A percentile compares a stretch with the other conserved stretches of the same genome.
Conservation (phyloP, 371 early-diverging fungal genomes). For the Rhizomucor pusillus region DNA sequence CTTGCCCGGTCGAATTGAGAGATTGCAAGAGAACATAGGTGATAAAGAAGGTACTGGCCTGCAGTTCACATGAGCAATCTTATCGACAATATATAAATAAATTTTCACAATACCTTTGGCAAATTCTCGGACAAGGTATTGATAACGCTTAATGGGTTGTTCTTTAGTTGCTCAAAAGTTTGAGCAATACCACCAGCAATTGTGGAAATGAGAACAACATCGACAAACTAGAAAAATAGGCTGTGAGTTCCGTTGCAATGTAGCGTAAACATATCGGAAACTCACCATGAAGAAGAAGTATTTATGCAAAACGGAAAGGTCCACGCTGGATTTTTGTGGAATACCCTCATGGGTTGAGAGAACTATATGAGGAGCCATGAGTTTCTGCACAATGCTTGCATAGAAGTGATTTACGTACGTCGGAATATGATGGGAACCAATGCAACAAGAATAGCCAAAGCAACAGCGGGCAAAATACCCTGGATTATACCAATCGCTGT, state of each 20-base stretch:
- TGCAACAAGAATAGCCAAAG: constrained; percentile 68
- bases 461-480: constrained; percentile 77
- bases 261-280: background rate
- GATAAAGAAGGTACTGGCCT: constrained; percentile 67
- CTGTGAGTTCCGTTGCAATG: background rate
- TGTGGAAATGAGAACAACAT: constrained; percentile 79
- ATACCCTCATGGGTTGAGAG: constrained; percentile 72
- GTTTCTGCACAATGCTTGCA: background rate
- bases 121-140: constrained; percentile 52
- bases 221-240: constrained; percentile 54
- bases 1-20: constrained; percentile 62
- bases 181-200: constrained; percentile 65
- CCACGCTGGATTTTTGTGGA: constrained; percentile 59
- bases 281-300: constrained; percentile 76
- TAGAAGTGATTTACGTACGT: constrained; percentile 17
- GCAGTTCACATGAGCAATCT: background rate
- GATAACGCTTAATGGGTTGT: constrained; percentile 49
- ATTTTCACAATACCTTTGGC: no score
- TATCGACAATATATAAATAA: constrained; percentile 27
- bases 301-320: constrained; percentile 57
- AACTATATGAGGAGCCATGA: constrained; percentile 14
- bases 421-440: constrained; percentile 72
- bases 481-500: constrained; percentile 63
- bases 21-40: constrained; percentile 78
- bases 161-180: constrained; percentile 34